Evolutionary conservation across 768 basidiomycete genomes (phyloP).

Genomic region (Tylopilus felleus): DNA sequence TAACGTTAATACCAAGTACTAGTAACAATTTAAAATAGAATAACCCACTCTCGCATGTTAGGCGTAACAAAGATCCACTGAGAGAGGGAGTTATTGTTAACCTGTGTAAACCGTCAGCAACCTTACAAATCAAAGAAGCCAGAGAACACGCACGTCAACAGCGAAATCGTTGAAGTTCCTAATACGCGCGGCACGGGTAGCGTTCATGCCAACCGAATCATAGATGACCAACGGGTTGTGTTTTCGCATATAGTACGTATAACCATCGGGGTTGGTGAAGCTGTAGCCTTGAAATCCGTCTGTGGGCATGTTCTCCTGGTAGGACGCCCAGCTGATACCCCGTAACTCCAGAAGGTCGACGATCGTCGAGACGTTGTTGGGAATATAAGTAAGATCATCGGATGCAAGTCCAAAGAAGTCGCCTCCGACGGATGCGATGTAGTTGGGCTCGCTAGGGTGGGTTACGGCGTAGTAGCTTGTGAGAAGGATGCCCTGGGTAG

Average conservation of each 20-base stretch:
- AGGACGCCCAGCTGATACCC: neutral
- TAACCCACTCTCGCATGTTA: constrained; percentile 39
- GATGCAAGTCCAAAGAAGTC: neutral
- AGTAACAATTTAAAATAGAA: neutral
- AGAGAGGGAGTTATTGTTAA: constrained; percentile 41
- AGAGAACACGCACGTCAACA: neutral
- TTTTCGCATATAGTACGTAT: neutral
- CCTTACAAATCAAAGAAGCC: neutral
- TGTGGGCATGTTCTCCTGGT: neutral
- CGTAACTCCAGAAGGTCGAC: neutral
- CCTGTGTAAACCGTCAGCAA: constrained; percentile 2
- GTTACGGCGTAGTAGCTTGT: neutral
- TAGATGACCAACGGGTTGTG: neutral
- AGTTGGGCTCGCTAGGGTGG: neutral
- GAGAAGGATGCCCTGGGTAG: neutral
- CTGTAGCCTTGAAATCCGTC: neutral
- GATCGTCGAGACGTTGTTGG: neutral
- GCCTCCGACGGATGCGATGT: neutral
- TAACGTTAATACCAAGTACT: neutral
- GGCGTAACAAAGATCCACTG: constrained; percentile 66
- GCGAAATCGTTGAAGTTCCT: neutral
- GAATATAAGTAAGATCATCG: neutral
- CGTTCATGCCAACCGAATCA: neutral
- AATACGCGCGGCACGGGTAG: neutral
- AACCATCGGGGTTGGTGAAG: neutral